A percentile compares a stretch with the other conserved stretches of the same genome.
These are phyloP conservation scores for Aspergillus aculeatinus DNA, from an alignment of 2,329 filamentous ascomycete species.

Conservation along the genomic window DNA sequence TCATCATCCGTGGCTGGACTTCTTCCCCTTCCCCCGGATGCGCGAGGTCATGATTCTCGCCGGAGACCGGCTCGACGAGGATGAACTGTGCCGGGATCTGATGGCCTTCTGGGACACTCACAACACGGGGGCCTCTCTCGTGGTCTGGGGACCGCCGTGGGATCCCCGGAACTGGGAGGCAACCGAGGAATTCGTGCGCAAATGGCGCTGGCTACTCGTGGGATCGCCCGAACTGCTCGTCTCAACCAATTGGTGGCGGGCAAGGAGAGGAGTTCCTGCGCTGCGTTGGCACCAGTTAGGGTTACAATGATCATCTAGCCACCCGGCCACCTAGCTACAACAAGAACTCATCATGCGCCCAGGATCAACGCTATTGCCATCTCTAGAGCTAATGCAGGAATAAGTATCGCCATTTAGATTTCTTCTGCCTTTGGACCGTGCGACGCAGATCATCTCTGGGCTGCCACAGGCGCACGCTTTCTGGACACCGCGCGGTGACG, in stretches of 20 bases:
- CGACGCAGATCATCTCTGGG: too few species aligned
- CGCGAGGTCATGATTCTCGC: slow-evolving; percentile 41
- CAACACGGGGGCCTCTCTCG: slow-evolving; percentile 25
- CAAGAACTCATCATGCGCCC: too few species aligned
- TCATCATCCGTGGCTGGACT: slow-evolving; percentile 44
- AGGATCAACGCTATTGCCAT: too few species aligned
- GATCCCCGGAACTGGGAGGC: slow-evolving; percentile 50
- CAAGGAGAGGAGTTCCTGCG: slow-evolving; percentile 18
- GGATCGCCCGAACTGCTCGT: slow-evolving; percentile 27
- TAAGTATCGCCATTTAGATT: too few species aligned
- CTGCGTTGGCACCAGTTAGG: too few species aligned
- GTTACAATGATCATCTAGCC: too few species aligned
- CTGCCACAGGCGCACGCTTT: too few species aligned
- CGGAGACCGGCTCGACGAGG: slow-evolving; percentile 18
- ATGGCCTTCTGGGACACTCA: slow-evolving; percentile 32
- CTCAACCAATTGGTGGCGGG: slow-evolving; percentile 29
- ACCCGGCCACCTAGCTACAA: too few species aligned
- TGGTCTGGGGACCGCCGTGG: slow-evolving; percentile 52
- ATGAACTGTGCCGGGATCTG: slow-evolving; percentile 38
- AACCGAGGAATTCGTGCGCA: slow-evolving; percentile 45
- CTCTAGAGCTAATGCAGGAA: too few species aligned
- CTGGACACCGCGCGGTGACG: too few species aligned
- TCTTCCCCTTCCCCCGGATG: slow-evolving; percentile 34
- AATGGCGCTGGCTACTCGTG: slow-evolving; percentile 42
- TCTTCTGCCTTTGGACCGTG: too few species aligned